These are phyloP conservation scores for Diversispora eburnea DNA, from an alignment of 192 early-diverging fungal genomes.

Conservation along the genomic window DNA sequence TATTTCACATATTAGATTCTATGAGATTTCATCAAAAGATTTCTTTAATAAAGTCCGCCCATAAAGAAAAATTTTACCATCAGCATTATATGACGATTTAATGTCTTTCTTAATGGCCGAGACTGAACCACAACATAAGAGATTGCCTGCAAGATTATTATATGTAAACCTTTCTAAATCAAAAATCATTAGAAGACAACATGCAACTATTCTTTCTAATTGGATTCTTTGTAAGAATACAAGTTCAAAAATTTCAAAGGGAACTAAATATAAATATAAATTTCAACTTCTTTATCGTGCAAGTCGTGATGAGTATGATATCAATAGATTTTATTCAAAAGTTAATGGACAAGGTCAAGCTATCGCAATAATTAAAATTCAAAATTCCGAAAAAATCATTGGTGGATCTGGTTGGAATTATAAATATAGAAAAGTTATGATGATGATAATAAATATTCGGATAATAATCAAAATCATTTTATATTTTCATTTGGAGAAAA, in stretches of 20 bases:
- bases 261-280: no score
- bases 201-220: background rate
- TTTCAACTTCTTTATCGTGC: constrained; percentile 11
- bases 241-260: no score
- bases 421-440: no score
- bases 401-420: constrained; percentile 14
- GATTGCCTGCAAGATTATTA: no score
- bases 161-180: background rate
- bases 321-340: constrained; percentile 9
- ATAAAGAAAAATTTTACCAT: constrained; percentile 9
- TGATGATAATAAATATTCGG: no score
- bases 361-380: constrained; percentile 1
- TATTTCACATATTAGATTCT: constrained; percentile 16
- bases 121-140: background rate
- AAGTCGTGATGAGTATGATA: constrained; percentile 5
- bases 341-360: constrained; percentile 13
- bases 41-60: constrained; percentile 7
- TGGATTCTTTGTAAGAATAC: background rate
- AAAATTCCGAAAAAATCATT: background rate
- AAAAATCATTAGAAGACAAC: background rate
- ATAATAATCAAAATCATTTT: no score
- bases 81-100: background rate
- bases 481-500: no score
- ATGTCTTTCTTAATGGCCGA: background rate
- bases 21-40: constrained; percentile 1